Evolutionary conservation across 768 basidiomycete genomes (phyloP), one percentile per base, ranked within the genome.

Genomic region (Cyclocybe aegerita): DNA sequence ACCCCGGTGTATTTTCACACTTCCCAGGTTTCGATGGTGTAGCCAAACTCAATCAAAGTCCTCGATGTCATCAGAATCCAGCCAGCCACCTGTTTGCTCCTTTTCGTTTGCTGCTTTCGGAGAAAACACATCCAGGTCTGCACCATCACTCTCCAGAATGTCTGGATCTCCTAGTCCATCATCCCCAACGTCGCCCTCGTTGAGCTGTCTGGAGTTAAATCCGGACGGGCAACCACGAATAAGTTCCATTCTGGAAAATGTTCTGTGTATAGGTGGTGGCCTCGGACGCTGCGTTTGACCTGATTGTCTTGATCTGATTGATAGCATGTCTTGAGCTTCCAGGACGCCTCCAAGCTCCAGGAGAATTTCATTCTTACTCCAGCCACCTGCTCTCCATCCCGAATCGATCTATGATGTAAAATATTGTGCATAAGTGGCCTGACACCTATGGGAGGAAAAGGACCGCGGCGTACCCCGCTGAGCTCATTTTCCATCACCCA

Each of bases 31-130:
- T n/a, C 35, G 32, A 49, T 9, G 15, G 15, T 17, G n/a, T 15
- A 37, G 29, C 34, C 34, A 16, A 23, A 46, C n/a, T 39, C 40
- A 53, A 40, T 65, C 61, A 60, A 71, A 78, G 17, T 81, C 76
- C 55, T 82, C 80, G 45, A 85, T 85, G 57, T 83, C 82, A 57
- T 85, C 82, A 15, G 66, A 70, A 38, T 82, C 81, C 57, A 82
- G 57, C 81, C 82, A 83, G 14, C 79, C 77, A 11, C 71, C 70
- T 12, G 60, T 63, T 9, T 60, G 51, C 37, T 56, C 45, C 33
- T 53, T 54, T 46, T 48, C 42, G 37, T 38, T 38, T 49, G 37
- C 38, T 9, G 34, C 29, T n/a, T 45, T 50, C 12, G 40, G 51
- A 37, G 44, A 43, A 8, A 43, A 23, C 30, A 34, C 17, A 23